Percentiles rank a stretch among this genome's conserved stretches.
Conservation (phyloP, 345 rosid species). For the Aquilaria yunnanensis region DNA sequence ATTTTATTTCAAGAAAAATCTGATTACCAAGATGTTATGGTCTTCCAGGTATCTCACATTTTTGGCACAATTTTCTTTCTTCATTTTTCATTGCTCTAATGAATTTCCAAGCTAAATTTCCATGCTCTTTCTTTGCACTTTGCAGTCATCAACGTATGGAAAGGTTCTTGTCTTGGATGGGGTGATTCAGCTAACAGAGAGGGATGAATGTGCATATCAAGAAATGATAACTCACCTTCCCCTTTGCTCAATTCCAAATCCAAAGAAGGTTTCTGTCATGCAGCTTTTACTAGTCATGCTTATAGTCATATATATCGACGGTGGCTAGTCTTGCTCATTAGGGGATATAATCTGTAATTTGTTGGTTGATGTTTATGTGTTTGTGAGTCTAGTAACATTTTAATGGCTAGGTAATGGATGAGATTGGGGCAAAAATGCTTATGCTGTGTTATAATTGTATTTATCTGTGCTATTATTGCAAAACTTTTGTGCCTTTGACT, state of each 20-base stretch:
- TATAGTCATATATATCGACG: too few species aligned
- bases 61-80: neutral
- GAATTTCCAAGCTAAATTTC: neutral
- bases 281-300: too few species aligned
- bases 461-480: too few species aligned
- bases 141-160: slow-evolving; percentile 90
- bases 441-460: too few species aligned
- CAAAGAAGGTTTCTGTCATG: slow-evolving; percentile 55
- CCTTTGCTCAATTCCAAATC: slow-evolving; percentile 79
- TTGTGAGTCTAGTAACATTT: too few species aligned
- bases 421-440: too few species aligned
- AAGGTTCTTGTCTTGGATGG: slow-evolving; percentile 96
- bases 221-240: slow-evolving; percentile 99
- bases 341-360: neutral
- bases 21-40: slow-evolving; percentile 84
- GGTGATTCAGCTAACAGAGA: slow-evolving; percentile 90
- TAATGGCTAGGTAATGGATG: too few species aligned
- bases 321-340: neutral
- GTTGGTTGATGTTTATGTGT: neutral
- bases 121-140: neutral
- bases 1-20: slow-evolving; percentile 79
- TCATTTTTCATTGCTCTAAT: neutral
- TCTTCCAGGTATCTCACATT: slow-evolving; percentile 64
- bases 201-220: slow-evolving; percentile 98
- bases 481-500: too few species aligned